Conservation (phyloP, 768 basidiomycete species). For the Podaxis mareebaensis region DNA sequence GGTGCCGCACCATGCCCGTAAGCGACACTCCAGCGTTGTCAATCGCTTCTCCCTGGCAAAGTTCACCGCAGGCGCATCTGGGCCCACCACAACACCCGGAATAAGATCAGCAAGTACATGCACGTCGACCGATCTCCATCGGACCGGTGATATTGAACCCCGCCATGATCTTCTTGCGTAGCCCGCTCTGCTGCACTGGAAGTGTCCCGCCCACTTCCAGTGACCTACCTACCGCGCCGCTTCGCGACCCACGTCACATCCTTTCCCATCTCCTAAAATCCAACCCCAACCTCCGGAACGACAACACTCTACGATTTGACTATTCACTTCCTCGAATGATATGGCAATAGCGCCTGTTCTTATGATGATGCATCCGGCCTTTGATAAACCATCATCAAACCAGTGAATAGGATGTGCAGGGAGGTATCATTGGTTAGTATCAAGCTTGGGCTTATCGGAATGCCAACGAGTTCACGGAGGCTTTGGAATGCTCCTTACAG, state of each 20-base stretch:
- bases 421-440: slow-evolving; percentile 79
- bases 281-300: slow-evolving; percentile 63
- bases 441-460: slow-evolving; percentile 58
- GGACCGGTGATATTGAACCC: slow-evolving; percentile 56
- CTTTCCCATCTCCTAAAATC: slow-evolving; percentile 68
- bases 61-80: slow-evolving; percentile 19
- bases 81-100: slow-evolving; percentile 20
- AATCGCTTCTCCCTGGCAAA: slow-evolving; percentile 69
- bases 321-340: slow-evolving; percentile 51
- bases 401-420: slow-evolving; percentile 76
- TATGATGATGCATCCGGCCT: slow-evolving; percentile 72
- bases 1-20: slow-evolving; percentile 61
- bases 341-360: slow-evolving; percentile 84
- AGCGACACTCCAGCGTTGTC: slow-evolving; percentile 79
- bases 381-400: slow-evolving; percentile 49
- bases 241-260: slow-evolving; percentile 77
- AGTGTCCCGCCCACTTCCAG: slow-evolving; percentile 26
- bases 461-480: slow-evolving; percentile 58
- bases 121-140: slow-evolving; percentile 61
- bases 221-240: slow-evolving; percentile 28
- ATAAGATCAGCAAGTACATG: slow-evolving; percentile 61
- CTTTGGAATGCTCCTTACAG: slow-evolving; percentile 54
- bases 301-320: slow-evolving; percentile 58
- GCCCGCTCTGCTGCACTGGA: slow-evolving; percentile 32
- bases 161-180: slow-evolving; percentile 50